Evolutionary conservation across 1,284 basidiomycete species (phyloP).

Genomic region (Puccinia polysora): DNA sequence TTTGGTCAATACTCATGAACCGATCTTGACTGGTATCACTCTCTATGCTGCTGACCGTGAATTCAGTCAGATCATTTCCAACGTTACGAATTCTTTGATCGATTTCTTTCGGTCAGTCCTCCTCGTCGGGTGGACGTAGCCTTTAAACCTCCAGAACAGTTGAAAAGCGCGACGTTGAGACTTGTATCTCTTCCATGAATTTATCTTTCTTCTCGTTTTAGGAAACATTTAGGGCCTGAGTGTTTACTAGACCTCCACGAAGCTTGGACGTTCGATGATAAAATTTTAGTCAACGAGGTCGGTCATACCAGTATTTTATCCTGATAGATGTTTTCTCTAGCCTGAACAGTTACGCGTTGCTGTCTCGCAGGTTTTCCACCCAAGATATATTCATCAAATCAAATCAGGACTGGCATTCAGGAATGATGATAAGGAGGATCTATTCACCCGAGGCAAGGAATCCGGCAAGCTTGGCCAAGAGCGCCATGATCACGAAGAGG

Average conservation of each 20-base stretch:
- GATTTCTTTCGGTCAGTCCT: slow-evolving; percentile 21
- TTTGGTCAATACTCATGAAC: slow-evolving; percentile 34
- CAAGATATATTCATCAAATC: slow-evolving; percentile 16
- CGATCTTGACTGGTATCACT: slow-evolving; percentile 7
- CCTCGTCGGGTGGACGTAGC: not conserved
- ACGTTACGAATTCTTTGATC: slow-evolving; percentile 14
- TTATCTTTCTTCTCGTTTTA: not conserved
- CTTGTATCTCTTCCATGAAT: not conserved
- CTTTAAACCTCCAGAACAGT: not conserved
- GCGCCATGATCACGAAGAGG: not conserved
- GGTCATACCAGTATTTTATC: no score
- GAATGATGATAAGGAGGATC: no score
- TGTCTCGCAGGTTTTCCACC: slow-evolving; percentile 24
- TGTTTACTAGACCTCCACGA: slow-evolving; percentile 13
- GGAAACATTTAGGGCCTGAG: slow-evolving; percentile 10
- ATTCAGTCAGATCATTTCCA: slow-evolving; percentile 10
- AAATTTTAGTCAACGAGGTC: slow-evolving; percentile 14
- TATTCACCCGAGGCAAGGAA: not conserved
- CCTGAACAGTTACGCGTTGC: not conserved
- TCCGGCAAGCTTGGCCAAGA: not conserved
- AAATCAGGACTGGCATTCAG: slow-evolving; percentile 5
- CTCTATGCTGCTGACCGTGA: slow-evolving; percentile 25
- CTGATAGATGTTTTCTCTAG: no score
- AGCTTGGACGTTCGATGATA: slow-evolving; percentile 39
- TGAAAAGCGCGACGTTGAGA: not conserved